Evolutionary conservation across 1,139 yeast species (phyloP), one percentile per base, ranked within the genome.

Genomic region (Lodderomyces margitis): DNA sequence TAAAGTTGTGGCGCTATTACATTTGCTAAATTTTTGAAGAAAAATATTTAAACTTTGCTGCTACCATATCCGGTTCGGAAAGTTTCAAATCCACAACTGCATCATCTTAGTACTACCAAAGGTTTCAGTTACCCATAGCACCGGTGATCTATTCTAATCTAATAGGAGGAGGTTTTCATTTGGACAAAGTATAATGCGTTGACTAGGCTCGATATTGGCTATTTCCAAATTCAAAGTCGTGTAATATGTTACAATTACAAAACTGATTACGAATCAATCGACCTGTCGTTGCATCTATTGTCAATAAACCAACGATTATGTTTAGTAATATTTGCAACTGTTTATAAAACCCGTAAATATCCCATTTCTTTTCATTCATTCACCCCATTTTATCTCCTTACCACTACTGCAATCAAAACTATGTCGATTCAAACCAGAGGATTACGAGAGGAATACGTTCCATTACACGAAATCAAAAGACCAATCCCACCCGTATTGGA

Each of bases 401-500:
- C 10, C 24, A 20, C n/a, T 11, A 32, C 23, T 15, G 10, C 32
- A n/a, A 3, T 15, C 7, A 11, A 32, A 21, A 36, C 30, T 9
- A 69, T 69, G 75, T 68, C 74, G 4, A 46, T 68, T 36, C 74
- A 69, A 56, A 58, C 74, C 16, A 46, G 64, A 5, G 53, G 52
- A n/a, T 47, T 71, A 17, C 75, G 72, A 45, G 68, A 78, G 10
- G 75, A 78, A 24, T 77, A 73, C 45, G 70, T 87, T 8, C 92
- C 95, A 2, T 66, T 87, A 23, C 61, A 69, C 5, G 74, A 80
- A 47, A 87, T 87, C 47, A 71, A 78, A 43, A 69, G 96, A 48
- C 96, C 96, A 3, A 87, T 87, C 23, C 85, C 88, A 27, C 96
- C 96, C 0, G 95, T 85, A 1, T 64, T 87, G 19, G 95, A 87